Conservation (phyloP, 2,329 filamentous ascomycete genomes). For the Fusarium musae region DNA sequence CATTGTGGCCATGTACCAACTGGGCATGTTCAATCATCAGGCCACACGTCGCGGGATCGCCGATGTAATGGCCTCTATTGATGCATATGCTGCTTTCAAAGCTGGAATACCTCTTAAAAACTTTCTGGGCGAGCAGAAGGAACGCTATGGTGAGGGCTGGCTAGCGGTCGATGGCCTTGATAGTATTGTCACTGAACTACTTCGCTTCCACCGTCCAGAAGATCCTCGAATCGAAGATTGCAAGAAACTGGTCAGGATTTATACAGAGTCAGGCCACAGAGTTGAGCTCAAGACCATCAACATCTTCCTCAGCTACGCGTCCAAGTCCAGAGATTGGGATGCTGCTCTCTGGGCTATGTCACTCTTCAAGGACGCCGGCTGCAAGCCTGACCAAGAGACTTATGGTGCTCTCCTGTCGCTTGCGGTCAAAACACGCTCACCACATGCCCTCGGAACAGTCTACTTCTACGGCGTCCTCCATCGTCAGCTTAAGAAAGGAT, state of each 20-base stretch:
- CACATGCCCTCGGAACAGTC: slow-evolving; percentile 46
- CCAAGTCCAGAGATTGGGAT: slow-evolving; percentile 45
- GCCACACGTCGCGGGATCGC: slow-evolving; percentile 53
- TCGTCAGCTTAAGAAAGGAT: slow-evolving; percentile 43
- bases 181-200: slow-evolving; percentile 55
- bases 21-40: slow-evolving; percentile 55
- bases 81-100: slow-evolving; percentile 56
- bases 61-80: slow-evolving; percentile 55
- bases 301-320: slow-evolving; percentile 50
- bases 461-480: slow-evolving; percentile 49
- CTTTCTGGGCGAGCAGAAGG: slow-evolving; percentile 55
- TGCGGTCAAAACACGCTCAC: slow-evolving; percentile 47
- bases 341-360: slow-evolving; percentile 47
- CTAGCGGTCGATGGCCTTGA: slow-evolving; percentile 51
- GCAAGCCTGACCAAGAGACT: slow-evolving; percentile 46
- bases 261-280: slow-evolving; percentile 35
- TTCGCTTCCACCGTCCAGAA: slow-evolving; percentile 50
- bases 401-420: slow-evolving; percentile 54
- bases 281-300: slow-evolving; percentile 52
- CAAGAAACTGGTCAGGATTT: slow-evolving; percentile 42
- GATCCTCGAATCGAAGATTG: slow-evolving; percentile 43
- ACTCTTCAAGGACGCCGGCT: slow-evolving; percentile 30
- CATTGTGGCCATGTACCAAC: slow-evolving; percentile 58
- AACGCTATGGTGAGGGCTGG: slow-evolving; percentile 61
- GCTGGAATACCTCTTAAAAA: slow-evolving; percentile 47